Evolutionary conservation across 2,329 filamentous ascomycete species (phyloP), one percentile per base, ranked within the genome.

Genomic region (Dothiorella sarmentorum): DNA sequence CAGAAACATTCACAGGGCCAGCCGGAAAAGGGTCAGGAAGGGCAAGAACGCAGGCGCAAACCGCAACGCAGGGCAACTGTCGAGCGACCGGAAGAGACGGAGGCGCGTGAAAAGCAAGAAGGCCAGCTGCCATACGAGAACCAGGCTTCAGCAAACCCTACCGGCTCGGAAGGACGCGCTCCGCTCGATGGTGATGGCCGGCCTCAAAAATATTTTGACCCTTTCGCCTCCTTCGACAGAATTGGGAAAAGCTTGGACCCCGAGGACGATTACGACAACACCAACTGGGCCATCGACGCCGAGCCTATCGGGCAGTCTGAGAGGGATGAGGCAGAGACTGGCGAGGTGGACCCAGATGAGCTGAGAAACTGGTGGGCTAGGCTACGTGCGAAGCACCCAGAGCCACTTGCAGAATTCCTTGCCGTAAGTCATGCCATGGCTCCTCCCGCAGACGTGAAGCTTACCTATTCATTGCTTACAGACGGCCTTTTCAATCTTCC

Each of bases 331-430:
- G 45, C 37, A 18, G 45, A 53, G 7, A 44, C 35, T 5, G 56
- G 44, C 4, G 37, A 37, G 27, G 22, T 9, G 11, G 37, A 59
- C 17, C 56, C 56, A 3, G 29, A 59, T 10, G 45, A 59, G 27
- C 11, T 59, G 37, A 43, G 56, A 18, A 59, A 59, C 37, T 45
- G 45, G 37, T 59, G 56, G 56, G 56, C 56, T 2, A 53, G 38
- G 27, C 6, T 59, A 35, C 37, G 56, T 18, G 45, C 56, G n/a
- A 53, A 44, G 15, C 56, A 59, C n/a, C 56, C 56, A 20, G 56
- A 59, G 37, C 56, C 56, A 26, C 35, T 59, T 20, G 56, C 45
- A 1, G 56, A 59, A 15, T 59, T 52, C 9, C 45, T 59, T 26
- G 49, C 43, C 22, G 56, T 58, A 51, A 51, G 56, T 58, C n/a